Conservation (phyloP, 345 rosid genomes). For the Acer negundo region DNA sequence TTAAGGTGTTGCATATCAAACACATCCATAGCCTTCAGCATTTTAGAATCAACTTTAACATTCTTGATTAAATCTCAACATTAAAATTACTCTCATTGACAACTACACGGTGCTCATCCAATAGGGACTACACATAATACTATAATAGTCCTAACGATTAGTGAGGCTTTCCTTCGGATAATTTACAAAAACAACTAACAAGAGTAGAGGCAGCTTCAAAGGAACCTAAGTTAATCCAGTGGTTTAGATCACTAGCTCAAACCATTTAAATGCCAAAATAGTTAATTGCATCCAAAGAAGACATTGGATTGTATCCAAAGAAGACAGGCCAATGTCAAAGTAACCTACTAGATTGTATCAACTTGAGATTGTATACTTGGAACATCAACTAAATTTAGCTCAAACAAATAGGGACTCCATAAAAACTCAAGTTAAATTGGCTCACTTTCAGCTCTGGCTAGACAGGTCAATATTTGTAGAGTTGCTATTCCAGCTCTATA, state of each 20-base stretch:
- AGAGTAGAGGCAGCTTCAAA: neutral
- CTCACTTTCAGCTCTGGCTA: no score
- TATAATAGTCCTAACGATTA: neutral
- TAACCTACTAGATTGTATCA: neutral
- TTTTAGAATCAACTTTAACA: neutral
- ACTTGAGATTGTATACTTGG: neutral
- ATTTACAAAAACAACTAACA: neutral
- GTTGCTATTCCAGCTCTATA: no score
- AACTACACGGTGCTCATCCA: no score
- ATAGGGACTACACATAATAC: neutral
- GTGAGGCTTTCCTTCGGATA: neutral
- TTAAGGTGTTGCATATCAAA: no score
- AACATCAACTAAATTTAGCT: neutral
- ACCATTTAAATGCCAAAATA: neutral
- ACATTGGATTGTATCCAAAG: neutral
- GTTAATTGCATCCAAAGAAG: neutral
- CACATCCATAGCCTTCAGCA: no score
- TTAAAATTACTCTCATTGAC: neutral
- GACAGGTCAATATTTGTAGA: no score
- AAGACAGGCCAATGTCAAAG: neutral
- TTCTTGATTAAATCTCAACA: neutral
- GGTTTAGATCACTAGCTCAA: neutral
- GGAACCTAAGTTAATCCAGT: neutral
- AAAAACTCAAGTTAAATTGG: no score
- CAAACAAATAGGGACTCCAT: no score